Evolutionary conservation across 2,329 filamentous ascomycete species (phyloP).

Genomic region (Colletotrichum liriopes): DNA sequence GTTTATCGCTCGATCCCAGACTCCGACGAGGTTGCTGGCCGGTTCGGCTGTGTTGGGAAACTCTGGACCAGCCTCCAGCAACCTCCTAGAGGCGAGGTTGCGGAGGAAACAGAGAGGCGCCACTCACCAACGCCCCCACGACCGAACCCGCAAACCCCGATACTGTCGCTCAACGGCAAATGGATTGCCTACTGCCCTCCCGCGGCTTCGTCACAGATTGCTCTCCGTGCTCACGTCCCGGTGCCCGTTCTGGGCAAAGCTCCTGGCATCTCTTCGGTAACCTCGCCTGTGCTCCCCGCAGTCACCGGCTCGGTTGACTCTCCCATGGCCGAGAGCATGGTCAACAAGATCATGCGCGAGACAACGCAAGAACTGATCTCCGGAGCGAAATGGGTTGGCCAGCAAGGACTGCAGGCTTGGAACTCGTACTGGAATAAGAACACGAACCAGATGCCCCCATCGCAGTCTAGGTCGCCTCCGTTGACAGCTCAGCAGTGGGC

Average conservation of each 20-base stretch:
- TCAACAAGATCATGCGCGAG: conserved; percentile 84
- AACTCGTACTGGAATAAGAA: conserved; percentile 84
- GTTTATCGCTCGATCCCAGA: conserved; percentile 73
- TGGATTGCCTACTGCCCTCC: conserved; percentile 87
- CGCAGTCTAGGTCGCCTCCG: conserved; percentile 62
- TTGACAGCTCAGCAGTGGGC: conserved; percentile 64
- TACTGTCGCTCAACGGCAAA: conserved; percentile 78
- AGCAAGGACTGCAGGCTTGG: conserved; percentile 83
- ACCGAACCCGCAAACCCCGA: conserved; percentile 70
- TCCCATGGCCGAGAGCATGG: conserved; percentile 79
- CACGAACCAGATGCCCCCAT: conserved; percentile 60
- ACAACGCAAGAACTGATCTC: conserved; percentile 85
- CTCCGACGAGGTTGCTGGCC: conserved; percentile 58
- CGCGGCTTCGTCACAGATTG: conserved; percentile 78
- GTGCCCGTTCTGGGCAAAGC: conserved; percentile 69
- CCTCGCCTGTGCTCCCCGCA: conserved; percentile 78
- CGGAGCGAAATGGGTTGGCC: conserved; percentile 82
- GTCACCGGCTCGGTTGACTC: conserved; percentile 79
- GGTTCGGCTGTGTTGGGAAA: conserved; percentile 84
- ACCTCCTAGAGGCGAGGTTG: conserved; percentile 62
- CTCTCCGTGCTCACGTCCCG: conserved; percentile 77
- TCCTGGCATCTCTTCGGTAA: conserved; percentile 71
- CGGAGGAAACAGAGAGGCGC: conserved; percentile 63
- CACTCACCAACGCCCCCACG: conserved; percentile 55
- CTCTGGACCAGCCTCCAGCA: conserved; percentile 91